Evolutionary conservation across 2,329 filamentous ascomycete species (phyloP).

Genomic region (Whalleya microplaca): DNA sequence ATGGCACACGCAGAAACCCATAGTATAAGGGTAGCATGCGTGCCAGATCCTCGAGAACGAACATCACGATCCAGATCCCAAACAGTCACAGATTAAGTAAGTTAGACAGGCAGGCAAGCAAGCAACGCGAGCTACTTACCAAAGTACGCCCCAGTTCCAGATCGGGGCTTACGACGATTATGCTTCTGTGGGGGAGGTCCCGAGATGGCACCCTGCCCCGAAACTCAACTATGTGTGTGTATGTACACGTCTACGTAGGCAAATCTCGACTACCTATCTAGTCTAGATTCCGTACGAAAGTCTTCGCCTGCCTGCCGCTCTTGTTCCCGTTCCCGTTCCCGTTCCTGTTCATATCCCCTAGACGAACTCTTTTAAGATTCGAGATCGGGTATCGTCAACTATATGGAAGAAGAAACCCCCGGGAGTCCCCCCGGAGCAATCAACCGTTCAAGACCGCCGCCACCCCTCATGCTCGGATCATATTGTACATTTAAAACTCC

Average conservation of each 20-base stretch:
- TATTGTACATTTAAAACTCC: not conserved
- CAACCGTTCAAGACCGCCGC: not conserved
- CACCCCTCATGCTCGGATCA: not conserved
- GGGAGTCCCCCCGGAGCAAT: not conserved
- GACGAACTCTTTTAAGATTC: not conserved
- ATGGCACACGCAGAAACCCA: not conserved
- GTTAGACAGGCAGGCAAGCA: not conserved
- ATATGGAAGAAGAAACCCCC: not conserved
- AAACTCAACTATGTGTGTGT: not conserved
- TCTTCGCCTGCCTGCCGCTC: too few species aligned
- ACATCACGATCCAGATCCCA: not conserved
- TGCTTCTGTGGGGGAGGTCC: not conserved
- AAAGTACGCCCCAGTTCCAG: not conserved
- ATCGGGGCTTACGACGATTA: not conserved
- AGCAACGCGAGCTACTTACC: not conserved
- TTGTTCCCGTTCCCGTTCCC: too few species aligned
- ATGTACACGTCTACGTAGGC: not conserved
- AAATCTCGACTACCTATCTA: slow-evolving; percentile 13
- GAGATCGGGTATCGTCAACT: not conserved
- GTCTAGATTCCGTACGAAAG: not conserved
- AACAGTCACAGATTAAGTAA: not conserved
- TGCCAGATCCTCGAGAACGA: not conserved
- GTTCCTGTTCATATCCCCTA: not conserved
- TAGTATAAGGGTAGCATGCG: not conserved
- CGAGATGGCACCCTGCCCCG: not conserved